A percentile compares a stretch with the other conserved stretches of the same genome.
Evolutionary conservation across 177 flowering plant species (phyloP).

Genomic region (Vitis hybrid): DNA sequence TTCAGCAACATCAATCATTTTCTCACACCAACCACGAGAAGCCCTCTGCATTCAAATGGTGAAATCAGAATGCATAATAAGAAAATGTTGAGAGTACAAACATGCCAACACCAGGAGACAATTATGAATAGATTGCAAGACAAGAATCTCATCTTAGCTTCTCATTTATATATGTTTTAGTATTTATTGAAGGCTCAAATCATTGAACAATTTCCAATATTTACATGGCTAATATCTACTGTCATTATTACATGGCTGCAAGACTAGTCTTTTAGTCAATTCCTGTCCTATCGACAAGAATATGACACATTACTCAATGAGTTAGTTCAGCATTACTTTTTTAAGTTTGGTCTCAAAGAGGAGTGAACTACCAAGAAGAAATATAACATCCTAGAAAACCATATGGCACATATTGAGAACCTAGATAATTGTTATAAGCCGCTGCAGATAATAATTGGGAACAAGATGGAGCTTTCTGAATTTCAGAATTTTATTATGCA

Average conservation of each 20-base stretch:
- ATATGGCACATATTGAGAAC: too few species aligned
- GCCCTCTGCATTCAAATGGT: slow-evolving; percentile 51
- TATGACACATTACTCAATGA: background rate
- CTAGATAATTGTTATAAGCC: too few species aligned
- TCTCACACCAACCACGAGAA: slow-evolving; percentile 97
- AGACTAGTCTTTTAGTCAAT: too few species aligned
- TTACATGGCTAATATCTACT: too few species aligned
- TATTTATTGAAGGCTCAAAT: too few species aligned
- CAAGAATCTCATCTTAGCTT: too few species aligned
- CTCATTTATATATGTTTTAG: too few species aligned
- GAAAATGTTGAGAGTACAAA: background rate
- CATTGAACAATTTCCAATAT: too few species aligned
- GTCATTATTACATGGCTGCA: too few species aligned
- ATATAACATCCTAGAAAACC: background rate
- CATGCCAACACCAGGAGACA: background rate
- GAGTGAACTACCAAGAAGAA: background rate
- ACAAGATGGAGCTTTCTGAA: too few species aligned
- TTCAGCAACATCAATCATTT: slow-evolving; percentile 88
- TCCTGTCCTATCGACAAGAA: background rate
- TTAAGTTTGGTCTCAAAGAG: background rate
- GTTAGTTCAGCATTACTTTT: background rate
- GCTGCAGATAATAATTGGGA: too few species aligned
- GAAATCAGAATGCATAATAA: slow-evolving; percentile 5
- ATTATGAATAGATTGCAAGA: background rate
- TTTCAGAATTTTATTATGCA: too few species aligned